Evolutionary conservation across 2,329 filamentous ascomycete genomes (phyloP), one percentile per base, ranked within the genome.

Genomic region (Coleophoma cylindrospora): DNA sequence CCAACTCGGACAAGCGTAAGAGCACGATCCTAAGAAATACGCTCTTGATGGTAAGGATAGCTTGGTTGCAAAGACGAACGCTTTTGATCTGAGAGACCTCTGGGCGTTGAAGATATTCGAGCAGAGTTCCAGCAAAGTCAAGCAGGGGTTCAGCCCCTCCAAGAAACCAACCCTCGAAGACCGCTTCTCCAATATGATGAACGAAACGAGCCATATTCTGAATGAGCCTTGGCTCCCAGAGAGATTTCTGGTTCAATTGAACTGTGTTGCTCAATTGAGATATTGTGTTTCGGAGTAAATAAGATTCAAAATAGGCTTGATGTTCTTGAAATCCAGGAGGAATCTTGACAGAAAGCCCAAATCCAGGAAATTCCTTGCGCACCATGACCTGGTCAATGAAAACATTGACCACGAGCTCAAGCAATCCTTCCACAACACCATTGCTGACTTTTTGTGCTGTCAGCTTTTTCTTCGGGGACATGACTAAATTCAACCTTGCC

Each of bases 151-250:
- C 87, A 1, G 89, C 89, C 1, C 92, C 92, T 57, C 94, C 86
- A 55, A 96, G 81, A 63, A 97, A 97, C 89, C 91, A 96, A 14
- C 94, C 94, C 68, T 97, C 94, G 57, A 94, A 96, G 12, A 96
- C 86, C 6, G 90, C 89, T 66, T 99, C 94, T 0, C 87, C 82
- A 65, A 97, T 80, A 63, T 97, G 89, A 3, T 81, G 74, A 33
- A 85, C 83, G 55, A 96, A 87, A 12, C 91, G 82, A 1, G 87
- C 85, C 62, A 99, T 75, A 58, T 99, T 99, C 4, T 87, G 92
- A 45, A 99, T 73, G 1, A 95, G 80, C 53, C 86, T 84, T 1
- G 94, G 89, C 64, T 97, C 91, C 50, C 82, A 80, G 2, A 97
- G 74, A 0, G 86, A 71, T 49, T 84, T 83, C 60, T 88, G 83